These are phyloP conservation scores for Terfezia boudieri DNA, from an alignment of 495 filamentous ascomycete species.

Conservation along the genomic window DNA sequence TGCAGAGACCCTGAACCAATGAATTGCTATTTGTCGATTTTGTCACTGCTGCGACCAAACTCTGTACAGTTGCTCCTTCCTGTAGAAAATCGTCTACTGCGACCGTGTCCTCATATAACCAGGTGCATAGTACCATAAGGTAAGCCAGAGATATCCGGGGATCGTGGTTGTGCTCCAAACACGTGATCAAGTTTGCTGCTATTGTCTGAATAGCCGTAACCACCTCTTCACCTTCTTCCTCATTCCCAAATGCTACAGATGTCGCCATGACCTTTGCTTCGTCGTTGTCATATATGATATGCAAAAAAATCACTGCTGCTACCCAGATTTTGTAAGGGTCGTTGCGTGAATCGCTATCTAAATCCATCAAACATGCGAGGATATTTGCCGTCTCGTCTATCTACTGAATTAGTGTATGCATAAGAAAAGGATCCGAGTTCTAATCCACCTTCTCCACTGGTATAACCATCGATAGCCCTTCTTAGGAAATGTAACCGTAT, in stretches of 20 bases:
- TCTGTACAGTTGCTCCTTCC: conserved; percentile 85
- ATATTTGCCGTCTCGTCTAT: conserved; percentile 58
- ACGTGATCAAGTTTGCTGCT: conserved; percentile 56
- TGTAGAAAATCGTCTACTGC: conserved; percentile 83
- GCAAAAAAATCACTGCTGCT: conserved; percentile 70
- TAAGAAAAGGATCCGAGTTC: no score
- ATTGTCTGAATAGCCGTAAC: conserved; percentile 83
- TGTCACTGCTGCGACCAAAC: conserved; percentile 44
- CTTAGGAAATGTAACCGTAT: conserved; percentile 68
- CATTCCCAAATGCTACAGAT: conserved; percentile 69
- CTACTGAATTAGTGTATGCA: no score
- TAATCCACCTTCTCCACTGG: conserved; percentile 38
- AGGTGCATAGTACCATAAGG: conserved; percentile 75
- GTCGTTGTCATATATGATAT: conserved; percentile 63
- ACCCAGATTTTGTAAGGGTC: conserved; percentile 89
- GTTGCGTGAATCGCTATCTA: conserved; percentile 29
- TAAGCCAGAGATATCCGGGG: conserved; percentile 67
- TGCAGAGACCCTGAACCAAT: conserved; percentile 63
- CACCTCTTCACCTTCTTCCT: conserved; percentile 78
- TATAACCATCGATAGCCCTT: conserved; percentile 73
- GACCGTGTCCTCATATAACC: conserved; percentile 80
- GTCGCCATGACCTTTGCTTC: conserved; percentile 63
- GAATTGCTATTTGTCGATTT: conserved; percentile 33
- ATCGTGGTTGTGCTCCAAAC: conserved; percentile 52
- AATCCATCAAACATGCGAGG: conserved; percentile 47